Percentiles rank a stretch among this genome's conserved stretches.
Evolutionary conservation across 2,329 filamentous ascomycete species (phyloP).

Genomic region (Bipolaris gigantea): DNA sequence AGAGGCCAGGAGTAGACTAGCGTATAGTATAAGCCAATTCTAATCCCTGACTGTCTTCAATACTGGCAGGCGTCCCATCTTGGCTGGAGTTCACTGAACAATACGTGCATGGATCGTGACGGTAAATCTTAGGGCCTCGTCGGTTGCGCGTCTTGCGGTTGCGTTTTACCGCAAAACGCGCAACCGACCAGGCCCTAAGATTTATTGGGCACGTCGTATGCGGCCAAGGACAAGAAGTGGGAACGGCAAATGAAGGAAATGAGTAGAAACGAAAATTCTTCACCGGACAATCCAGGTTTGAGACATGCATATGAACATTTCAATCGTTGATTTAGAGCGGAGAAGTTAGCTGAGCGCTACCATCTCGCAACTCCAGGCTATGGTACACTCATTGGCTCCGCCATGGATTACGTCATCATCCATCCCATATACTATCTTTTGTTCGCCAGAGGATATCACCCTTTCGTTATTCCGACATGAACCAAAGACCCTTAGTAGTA

Average conservation of each 20-base stretch:
- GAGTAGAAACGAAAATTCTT: not conserved
- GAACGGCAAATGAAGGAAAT: not conserved
- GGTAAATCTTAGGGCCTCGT: too few species aligned
- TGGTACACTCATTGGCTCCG: slow-evolving; percentile 30
- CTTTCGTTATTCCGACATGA: slow-evolving; percentile 27
- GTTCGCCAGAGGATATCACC: slow-evolving; percentile 26
- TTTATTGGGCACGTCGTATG: too few species aligned
- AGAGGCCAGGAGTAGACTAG: too few species aligned
- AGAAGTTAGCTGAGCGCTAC: slow-evolving; percentile 35
- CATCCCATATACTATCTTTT: slow-evolving; percentile 19
- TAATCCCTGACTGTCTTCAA: too few species aligned
- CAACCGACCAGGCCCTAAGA: too few species aligned
- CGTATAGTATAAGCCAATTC: too few species aligned
- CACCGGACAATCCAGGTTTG: not conserved
- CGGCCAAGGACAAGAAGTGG: too few species aligned
- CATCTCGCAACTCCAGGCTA: slow-evolving; percentile 36
- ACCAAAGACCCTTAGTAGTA: slow-evolving; percentile 29
- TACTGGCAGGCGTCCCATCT: too few species aligned
- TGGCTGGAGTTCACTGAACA: too few species aligned
- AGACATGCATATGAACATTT: slow-evolving; percentile 8
- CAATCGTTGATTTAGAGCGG: slow-evolving; percentile 32
- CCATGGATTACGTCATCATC: slow-evolving; percentile 23
- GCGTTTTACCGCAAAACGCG: too few species aligned
- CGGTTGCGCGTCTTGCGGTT: too few species aligned
- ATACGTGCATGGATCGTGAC: too few species aligned